phyloP scores from a whole-genome alignment of 306 rosid genomes.

The Begonia peltatifolia region DNA sequence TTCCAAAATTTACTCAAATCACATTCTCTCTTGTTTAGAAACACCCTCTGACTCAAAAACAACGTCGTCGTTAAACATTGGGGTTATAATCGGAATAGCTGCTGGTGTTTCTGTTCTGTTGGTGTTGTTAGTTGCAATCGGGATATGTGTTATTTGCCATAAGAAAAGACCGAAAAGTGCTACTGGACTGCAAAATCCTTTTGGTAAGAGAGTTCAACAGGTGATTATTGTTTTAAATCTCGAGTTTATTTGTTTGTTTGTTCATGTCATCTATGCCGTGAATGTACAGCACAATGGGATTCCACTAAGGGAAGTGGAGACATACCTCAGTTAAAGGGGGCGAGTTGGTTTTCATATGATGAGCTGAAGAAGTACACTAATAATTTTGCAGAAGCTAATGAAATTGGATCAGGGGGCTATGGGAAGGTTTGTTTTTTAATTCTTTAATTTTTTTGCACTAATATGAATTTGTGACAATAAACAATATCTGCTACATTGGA shows the following conservation, averaged over 20 bases:
- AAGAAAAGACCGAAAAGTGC: slow-evolving; percentile 33
- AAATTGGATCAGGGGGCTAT: slow-evolving; percentile 63
- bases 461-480: too few species aligned
- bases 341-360: slow-evolving; percentile 49
- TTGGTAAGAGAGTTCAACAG: slow-evolving; percentile 9
- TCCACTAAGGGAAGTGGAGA: slow-evolving; percentile 20
- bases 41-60: slow-evolving; percentile 3
- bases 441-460: too few species aligned
- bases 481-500: too few species aligned
- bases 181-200: slow-evolving; percentile 23
- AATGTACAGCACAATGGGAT: slow-evolving; percentile 28
- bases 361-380: slow-evolving; percentile 52
- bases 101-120: slow-evolving; percentile 46
- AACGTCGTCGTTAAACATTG: not conserved
- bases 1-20: too few species aligned
- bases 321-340: slow-evolving; percentile 47
- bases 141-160: slow-evolving; percentile 33
- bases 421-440: slow-evolving; percentile 40
- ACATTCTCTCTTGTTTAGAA: not conserved
- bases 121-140: slow-evolving; percentile 28
- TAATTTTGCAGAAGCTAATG: slow-evolving; percentile 33
- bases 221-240: not conserved
- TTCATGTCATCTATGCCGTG: not conserved
- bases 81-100: slow-evolving; percentile 45
- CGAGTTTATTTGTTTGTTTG: not conserved